A percentile compares a stretch with the other conserved stretches of the same genome.
phyloP scores from a whole-genome alignment of 805 yeast genomes.

The Yarrowia deformans region DNA sequence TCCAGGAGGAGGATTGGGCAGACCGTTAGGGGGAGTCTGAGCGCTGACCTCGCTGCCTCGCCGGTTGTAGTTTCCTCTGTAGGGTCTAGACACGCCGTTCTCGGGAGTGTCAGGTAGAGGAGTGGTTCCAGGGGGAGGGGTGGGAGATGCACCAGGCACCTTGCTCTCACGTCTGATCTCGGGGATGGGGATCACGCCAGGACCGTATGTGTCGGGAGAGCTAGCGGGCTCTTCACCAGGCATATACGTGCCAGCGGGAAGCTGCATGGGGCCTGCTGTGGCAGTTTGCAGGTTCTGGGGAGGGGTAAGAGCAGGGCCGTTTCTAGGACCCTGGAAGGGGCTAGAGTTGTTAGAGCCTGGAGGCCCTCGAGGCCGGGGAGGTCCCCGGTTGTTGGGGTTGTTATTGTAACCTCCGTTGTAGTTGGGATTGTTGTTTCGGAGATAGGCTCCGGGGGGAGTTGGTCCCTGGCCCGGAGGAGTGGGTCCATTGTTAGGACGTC shows the following conservation, averaged over 20 bases:
- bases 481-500: constrained; percentile 19
- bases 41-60: constrained; percentile 39
- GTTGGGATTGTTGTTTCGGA: constrained; percentile 28
- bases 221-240: constrained; percentile 40
- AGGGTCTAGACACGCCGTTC: constrained; percentile 23
- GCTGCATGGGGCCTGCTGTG: constrained; percentile 23
- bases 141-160: constrained; percentile 31
- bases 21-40: constrained; percentile 34
- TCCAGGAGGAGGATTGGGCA: constrained; percentile 21
- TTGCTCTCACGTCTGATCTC: constrained; percentile 42
- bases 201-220: constrained; percentile 44
- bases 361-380: constrained; percentile 33
- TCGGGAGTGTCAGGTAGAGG: constrained; percentile 14
- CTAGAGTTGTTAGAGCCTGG: constrained; percentile 32
- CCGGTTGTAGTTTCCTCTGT: constrained; percentile 37
- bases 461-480: constrained; percentile 26
- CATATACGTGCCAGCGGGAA: constrained; percentile 26
- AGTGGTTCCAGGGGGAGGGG: background rate
- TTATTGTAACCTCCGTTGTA: constrained; percentile 7
- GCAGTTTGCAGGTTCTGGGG: constrained; percentile 15
- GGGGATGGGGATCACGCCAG: constrained; percentile 48
- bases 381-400: background rate
- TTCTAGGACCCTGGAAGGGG: constrained; percentile 19
- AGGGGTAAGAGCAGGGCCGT: constrained; percentile 10
- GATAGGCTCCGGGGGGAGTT: constrained; percentile 20